These are phyloP conservation scores for Leishmania amazonensis DNA, from an alignment of 208 protist species.

Conservation along the genomic window DNA sequence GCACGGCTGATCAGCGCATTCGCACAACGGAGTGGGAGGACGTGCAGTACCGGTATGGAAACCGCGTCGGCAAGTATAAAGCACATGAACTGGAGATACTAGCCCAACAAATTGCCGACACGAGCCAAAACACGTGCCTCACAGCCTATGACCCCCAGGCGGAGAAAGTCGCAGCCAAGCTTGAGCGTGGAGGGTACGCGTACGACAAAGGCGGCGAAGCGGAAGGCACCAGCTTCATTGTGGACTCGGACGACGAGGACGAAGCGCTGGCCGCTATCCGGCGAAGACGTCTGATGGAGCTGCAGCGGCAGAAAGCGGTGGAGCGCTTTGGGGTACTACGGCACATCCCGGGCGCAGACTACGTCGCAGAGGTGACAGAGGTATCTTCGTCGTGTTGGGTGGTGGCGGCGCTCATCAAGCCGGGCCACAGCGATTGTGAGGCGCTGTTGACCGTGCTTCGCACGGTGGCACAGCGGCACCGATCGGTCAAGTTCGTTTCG, in stretches of 20 bases:
- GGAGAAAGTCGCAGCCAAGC: conserved; percentile 67
- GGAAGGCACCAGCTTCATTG: conserved; percentile 5
- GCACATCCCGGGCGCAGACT: conserved; percentile 61
- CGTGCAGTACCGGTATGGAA: conserved; percentile 90
- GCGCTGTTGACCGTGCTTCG: conserved; percentile 75
- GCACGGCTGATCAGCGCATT: conserved; percentile 78
- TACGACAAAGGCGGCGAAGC: conserved; percentile 14
- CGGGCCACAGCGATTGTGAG: conserved; percentile 75
- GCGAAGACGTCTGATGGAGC: conserved; percentile 52
- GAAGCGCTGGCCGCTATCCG: conserved; percentile 72
- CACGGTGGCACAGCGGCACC: conserved; percentile 66
- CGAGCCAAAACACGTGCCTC: conserved; percentile 66
- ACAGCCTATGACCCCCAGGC: conserved; percentile 73
- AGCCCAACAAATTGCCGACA: conserved; percentile 80
- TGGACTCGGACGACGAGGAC: conserved; percentile 74
- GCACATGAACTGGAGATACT: conserved; percentile 83
- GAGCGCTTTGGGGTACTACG: conserved; percentile 79
- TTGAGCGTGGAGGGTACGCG: conserved; percentile 67
- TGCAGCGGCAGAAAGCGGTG: conserved; percentile 47
- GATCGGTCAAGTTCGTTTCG: conserved; percentile 81
- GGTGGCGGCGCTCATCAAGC: conserved; percentile 70
- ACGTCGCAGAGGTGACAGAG: conserved; percentile 87
- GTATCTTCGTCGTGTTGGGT: conserved; percentile 70
- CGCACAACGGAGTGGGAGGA: conserved; percentile 93
- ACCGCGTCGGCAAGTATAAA: conserved; percentile 85